Conservation (phyloP, 2,329 filamentous ascomycete genomes). For the Polytolypa hystricis region DNA sequence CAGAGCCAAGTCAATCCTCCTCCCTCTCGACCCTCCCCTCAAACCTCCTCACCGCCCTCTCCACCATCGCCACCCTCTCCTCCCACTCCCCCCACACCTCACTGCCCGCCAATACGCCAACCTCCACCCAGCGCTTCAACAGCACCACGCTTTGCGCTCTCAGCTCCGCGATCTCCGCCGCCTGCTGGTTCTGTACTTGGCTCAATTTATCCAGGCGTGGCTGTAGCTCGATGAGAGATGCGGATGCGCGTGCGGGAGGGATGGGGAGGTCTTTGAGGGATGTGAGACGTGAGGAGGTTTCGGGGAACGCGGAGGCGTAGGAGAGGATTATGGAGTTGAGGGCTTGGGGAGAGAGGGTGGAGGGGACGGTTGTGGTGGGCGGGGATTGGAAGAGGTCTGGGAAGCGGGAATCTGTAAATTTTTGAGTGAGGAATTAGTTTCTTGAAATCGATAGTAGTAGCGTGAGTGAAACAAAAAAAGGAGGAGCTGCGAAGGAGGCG, state of each 20-base stretch:
- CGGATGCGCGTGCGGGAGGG: conserved; percentile 31
- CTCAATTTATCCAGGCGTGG: conserved; percentile 30
- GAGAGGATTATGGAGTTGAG: conserved; percentile 33
- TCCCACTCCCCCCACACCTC: conserved; percentile 63
- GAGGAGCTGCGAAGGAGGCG: no score
- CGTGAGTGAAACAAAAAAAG: background rate
- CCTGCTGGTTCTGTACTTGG: conserved; percentile 28
- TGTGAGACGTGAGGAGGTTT: conserved; percentile 37
- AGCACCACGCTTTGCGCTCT: conserved; percentile 35
- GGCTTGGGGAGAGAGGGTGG: conserved; percentile 25
- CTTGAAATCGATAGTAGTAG: background rate
- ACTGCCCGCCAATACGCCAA: conserved; percentile 56
- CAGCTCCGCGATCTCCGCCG: conserved; percentile 29
- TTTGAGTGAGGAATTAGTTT: background rate
- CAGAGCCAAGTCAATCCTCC: no score
- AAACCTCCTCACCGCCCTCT: conserved; percentile 52
- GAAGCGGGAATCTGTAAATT: conserved; percentile 29
- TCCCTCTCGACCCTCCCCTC: conserved; percentile 48
- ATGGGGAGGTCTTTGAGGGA: conserved; percentile 38
- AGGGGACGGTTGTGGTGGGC: conserved; percentile 22
- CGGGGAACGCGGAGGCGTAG: conserved; percentile 35
- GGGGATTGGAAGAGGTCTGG: conserved; percentile 32
- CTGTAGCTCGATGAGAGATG: conserved; percentile 31
- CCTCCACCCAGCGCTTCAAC: conserved; percentile 63
- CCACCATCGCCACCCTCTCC: conserved; percentile 52